phyloP scores from a whole-genome alignment of 1,139 yeast species.

The Scheffersomyces illinoinensis region DNA sequence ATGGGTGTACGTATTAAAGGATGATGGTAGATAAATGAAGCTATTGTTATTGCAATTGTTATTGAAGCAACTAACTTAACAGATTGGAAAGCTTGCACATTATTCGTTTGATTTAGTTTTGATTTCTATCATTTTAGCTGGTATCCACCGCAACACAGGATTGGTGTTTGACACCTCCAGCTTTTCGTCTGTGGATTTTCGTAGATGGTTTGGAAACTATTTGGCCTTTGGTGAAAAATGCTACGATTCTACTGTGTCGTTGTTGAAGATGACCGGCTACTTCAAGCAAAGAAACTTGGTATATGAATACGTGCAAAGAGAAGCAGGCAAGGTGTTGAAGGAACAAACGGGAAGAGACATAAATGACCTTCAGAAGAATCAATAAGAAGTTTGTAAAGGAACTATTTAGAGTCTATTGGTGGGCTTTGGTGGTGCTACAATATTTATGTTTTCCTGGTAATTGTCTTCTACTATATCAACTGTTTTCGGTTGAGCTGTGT shows the following conservation, averaged over 20 bases:
- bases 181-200: conserved; percentile 52
- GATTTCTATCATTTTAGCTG: conserved; percentile 64
- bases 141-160: conserved; percentile 66
- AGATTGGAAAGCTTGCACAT: conserved; percentile 57
- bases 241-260: conserved; percentile 44
- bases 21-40: no score
- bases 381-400: not conserved
- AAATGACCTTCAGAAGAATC: conserved; percentile 19
- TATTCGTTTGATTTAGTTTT: conserved; percentile 60
- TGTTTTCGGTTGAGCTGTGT: not conserved
- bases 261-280: conserved; percentile 43
- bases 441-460: not conserved
- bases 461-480: not conserved
- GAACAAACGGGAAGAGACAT: conserved; percentile 37
- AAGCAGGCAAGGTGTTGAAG: conserved; percentile 32
- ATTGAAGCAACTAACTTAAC: not conserved
- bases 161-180: conserved; percentile 47
- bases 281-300: conserved; percentile 45
- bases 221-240: conserved; percentile 55
- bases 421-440: not conserved
- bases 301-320: conserved; percentile 36
- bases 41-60: not conserved
- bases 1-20: not conserved
- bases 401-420: not conserved
- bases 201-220: conserved; percentile 55